Base-by-base conservation (phyloP, 129 eudicot genomes). In the Deinandra increscens region DNA sequence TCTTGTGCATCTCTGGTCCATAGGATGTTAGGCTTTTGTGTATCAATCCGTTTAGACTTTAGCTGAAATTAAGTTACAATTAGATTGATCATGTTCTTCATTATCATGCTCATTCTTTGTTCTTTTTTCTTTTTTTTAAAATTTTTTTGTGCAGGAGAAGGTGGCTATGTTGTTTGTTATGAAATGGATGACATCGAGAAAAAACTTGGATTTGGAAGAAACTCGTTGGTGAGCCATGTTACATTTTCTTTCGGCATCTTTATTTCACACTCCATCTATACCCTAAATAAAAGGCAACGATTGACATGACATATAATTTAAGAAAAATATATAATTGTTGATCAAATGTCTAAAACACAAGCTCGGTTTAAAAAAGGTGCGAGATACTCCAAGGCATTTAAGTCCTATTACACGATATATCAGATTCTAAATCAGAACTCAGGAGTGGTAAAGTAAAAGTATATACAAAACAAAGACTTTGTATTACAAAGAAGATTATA, bases 141-240 rank as follows among this genome's bases (percentile, higher is more conserved):
- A n/a, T n/a, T 14, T 45, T 20, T 53, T 84, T 31, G 53, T 75
- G 17, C 46, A 93, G 99, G 95, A 64, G 95, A 93, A 70, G 97
- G 97, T 60, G 99, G 99, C 49, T 87, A 83, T 85, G 90, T 93
- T 70, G 87, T 89, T 80, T 89, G 99, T 77, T 94, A 94, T 80
- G 97, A 94, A 65, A 94, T 94, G 99, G 80, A 64, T 61, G 99
- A 94, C 85, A 87, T 94, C 19, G 91, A 94, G 88, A 94, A 77
- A 72, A 76, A 87, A 78, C 99, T 94, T 63, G 97, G 99, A 26
- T 83, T 85, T 64, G 99, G 99, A 69, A 89, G 97, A 81, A 87
- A 85, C 77, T 94, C 99, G 12, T 70, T 94, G 99, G 99, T 93
- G 85, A 76, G 72, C 46, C 68, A 22, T 39, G 59, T 69, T 75